These are phyloP conservation scores for Diddensiella transvaalensis DNA, from an alignment of 805 yeast genomes.

Conservation along the genomic window DNA sequence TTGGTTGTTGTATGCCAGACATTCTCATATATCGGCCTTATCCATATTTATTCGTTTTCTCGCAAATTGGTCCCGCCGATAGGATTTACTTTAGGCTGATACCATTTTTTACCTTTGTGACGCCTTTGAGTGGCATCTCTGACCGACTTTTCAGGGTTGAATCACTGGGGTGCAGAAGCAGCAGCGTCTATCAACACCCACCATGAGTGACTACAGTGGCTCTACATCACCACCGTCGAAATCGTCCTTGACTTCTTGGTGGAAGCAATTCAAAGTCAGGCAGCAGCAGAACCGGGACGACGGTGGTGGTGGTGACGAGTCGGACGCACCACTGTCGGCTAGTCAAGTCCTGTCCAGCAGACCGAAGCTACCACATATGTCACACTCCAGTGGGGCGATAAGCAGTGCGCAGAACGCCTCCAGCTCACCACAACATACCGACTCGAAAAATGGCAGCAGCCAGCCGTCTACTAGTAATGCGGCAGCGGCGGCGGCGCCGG, in stretches of 20 bases:
- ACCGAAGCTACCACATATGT: constrained; percentile 37
- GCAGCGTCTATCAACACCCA: too few species aligned
- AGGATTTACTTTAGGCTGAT: too few species aligned
- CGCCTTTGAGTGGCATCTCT: too few species aligned
- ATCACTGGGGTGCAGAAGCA: too few species aligned
- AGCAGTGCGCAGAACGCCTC: constrained; percentile 7
- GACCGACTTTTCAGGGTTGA: too few species aligned
- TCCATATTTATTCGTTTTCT: too few species aligned
- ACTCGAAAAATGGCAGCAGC: background rate
- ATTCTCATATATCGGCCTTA: too few species aligned
- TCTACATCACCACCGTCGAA: constrained; percentile 33
- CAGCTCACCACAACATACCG: background rate
- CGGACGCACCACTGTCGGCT: constrained; percentile 4
- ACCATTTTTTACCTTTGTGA: too few species aligned
- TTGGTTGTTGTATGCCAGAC: too few species aligned
- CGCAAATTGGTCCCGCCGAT: too few species aligned
- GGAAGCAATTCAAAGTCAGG: constrained; percentile 38
- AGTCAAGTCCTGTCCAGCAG: constrained; percentile 18
- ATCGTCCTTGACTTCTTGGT: constrained; percentile 39
- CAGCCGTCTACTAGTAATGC: background rate
- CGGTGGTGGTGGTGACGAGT: constrained; percentile 6
- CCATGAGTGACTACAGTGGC: constrained; percentile 10
- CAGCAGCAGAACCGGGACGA: constrained; percentile 9
- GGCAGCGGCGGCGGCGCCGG: constrained; percentile 9
- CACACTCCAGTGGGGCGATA: constrained; percentile 34